Evolutionary conservation across 2,329 filamentous ascomycete species (phyloP), one percentile per base, ranked within the genome.

Genomic region (Teratosphaeria nubilosa): DNA sequence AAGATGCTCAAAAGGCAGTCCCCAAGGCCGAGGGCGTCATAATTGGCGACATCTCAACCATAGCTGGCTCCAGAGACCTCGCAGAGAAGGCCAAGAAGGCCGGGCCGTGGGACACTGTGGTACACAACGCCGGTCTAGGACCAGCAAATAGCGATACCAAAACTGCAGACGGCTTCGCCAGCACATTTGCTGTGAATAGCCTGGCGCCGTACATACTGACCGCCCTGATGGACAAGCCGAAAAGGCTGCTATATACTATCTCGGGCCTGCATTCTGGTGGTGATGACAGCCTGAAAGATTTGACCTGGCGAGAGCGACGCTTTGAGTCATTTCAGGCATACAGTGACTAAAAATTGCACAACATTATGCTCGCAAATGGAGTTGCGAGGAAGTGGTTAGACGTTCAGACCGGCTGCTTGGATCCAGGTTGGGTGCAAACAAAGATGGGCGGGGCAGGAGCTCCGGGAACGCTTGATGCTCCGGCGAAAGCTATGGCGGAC

Each of bases 161-260:
- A 58, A 80, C 77, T 0, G 66, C 64, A 4, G 77, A 81, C 48
- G 75, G 75, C 10, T 72, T 82, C 24, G 77, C 80, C 0, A 72
- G 74, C 1, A 72, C 82, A 1, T 80, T 82, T 53, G 75, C 79
- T 0, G 80, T 83, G 52, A 85, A 85, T 63, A 80, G 76, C 0
- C 64, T 85, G 0, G 81, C 82, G 16, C 82, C 82, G 0, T 85
- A 83, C 62, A 73, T 84, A 5, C 71, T 85, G 2, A 79, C 80
- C 0, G 77, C 74, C 27, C 66, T 81, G 10, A 77, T 84, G 68
- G 66, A 74, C 2, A 74, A 72, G 20, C 80, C 78, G 1, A 77
- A 75, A 58, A 70, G 80, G 7, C 68, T 84, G 11, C 69, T 84
- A 0, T 84, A 77, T 60, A 69, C 84, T 54, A 80, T 76, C 22